These are phyloP conservation scores for Syncephalastrum contaminatum DNA, from an alignment of 371 early-diverging fungal species.

Conservation along the genomic window DNA sequence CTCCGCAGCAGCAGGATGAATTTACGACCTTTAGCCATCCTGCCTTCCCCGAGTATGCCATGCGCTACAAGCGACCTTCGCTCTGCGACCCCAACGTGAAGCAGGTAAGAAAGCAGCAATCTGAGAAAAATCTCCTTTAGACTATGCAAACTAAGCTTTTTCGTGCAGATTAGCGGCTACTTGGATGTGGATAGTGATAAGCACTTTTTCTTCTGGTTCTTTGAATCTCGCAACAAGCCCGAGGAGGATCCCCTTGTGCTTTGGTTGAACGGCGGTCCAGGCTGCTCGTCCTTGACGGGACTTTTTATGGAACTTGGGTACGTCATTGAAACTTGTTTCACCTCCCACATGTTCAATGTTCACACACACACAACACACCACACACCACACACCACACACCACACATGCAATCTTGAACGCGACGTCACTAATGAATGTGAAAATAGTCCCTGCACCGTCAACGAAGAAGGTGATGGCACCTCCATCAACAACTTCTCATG, in stretches of 20 bases:
- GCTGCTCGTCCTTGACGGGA: conserved; percentile 75
- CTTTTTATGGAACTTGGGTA: conserved; percentile 81
- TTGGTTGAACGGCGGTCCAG: conserved; percentile 89
- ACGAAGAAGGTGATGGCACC: conserved; percentile 57
- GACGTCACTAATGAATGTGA: neutral
- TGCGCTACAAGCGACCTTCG: conserved; percentile 61
- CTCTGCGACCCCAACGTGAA: conserved; percentile 76
- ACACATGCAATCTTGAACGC: neutral
- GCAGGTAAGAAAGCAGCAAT: conserved; percentile 48
- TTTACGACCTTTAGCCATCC: conserved; percentile 42
- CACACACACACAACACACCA: too few relatives aligned
- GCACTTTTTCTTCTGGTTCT: conserved; percentile 90
- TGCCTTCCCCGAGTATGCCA: conserved; percentile 69
- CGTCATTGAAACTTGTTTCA: neutral
- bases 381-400: too few relatives aligned
- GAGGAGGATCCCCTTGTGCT: conserved; percentile 74
- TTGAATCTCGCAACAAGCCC: conserved; percentile 80
- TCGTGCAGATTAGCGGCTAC: conserved; percentile 47
- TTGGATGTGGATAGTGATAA: conserved; percentile 58
- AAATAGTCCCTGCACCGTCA: conserved; percentile 62
- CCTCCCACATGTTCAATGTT: neutral
- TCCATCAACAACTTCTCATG: conserved; percentile 65
- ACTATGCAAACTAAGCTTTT: neutral
- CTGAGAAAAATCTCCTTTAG: neutral
- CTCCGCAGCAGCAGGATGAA: neutral